Base-by-base conservation (phyloP, 163 green algal genomes). In the Chlamydomonas reinhardtii region DNA sequence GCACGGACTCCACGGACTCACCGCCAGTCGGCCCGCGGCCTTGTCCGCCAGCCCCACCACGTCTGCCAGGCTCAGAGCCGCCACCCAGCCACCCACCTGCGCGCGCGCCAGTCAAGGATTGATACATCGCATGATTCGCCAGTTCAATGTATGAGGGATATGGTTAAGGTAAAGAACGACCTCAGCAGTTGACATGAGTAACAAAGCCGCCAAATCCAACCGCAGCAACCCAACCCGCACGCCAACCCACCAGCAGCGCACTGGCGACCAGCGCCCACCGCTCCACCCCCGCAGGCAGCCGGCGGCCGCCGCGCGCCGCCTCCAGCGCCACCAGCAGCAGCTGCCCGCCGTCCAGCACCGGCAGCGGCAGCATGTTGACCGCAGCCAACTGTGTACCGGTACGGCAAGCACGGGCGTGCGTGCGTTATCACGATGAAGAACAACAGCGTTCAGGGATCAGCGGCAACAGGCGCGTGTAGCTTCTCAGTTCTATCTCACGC, bases 281-380 rank as follows among this genome's bases (percentile, higher is more conserved):
- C 77, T 84, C 65, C 64, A 84, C 37, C 31, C 20, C 15, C 16
- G 65, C 16, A 0, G 29, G 15, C 65, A 84, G 52, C n/a, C 77
- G 77, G 66, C 66, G 65, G 48, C 77, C 77, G 66, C 77, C 65
- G 43, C 77, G 24, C 15, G 61, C 22, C 77, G 76, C 77, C 77
- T 76, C 66, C 20, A 84, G 19, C 31, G 65, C 77, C 64, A 84
- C 19, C 77, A 84, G 43, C 77, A 76, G 35, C 66, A 84, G 64
- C 65, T 84, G 77, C 0, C 77, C 77, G 2, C 77, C 77, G n/a
- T 84, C 77, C 48, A 84, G 52, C 35, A 84, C 64, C 22, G 77
- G 77, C 22, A 84, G n/a, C 17, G 77, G 77, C 31, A 84, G 65
- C 64, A 84, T 32, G 64, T 84, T 84, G 19, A 84, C 27, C 11